Conservation (phyloP, 805 yeast genomes). For the Candida chilensis region DNA sequence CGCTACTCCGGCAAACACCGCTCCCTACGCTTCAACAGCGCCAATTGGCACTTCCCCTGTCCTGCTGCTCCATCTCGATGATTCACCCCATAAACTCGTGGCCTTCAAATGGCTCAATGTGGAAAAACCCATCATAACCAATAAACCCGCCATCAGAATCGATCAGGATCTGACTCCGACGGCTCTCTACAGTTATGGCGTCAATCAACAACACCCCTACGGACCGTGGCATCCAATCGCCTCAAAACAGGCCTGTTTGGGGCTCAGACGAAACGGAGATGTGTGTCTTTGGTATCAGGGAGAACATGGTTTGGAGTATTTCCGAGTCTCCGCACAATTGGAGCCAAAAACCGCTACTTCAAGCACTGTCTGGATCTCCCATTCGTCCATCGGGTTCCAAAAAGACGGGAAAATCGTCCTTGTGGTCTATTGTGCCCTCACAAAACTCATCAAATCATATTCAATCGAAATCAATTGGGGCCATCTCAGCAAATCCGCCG, state of each 20-base stretch:
- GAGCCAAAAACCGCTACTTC: constrained; percentile 17
- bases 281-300: constrained; percentile 56
- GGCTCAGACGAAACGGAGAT: constrained; percentile 54
- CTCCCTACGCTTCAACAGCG: constrained; percentile 7
- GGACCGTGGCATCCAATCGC: constrained; percentile 63
- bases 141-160: constrained; percentile 44
- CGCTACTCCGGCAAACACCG: constrained; percentile 2
- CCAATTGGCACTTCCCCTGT: constrained; percentile 6
- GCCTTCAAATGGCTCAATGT: constrained; percentile 66
- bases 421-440: constrained; percentile 25
- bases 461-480: constrained; percentile 48
- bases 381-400: constrained; percentile 43
- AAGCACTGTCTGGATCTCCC: constrained; percentile 12
- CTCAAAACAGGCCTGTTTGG: constrained; percentile 63
- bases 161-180: no score
- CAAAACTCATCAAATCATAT: constrained; percentile 29
- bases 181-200: constrained; percentile 45
- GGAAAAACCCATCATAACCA: constrained; percentile 58
- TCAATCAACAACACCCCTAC: constrained; percentile 46
- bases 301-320: constrained; percentile 51
- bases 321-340: constrained; percentile 19
- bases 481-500: constrained; percentile 34
- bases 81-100: constrained; percentile 20
- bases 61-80: constrained; percentile 6
- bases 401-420: constrained; percentile 36